Evolutionary conservation across 2,329 filamentous ascomycete genomes (phyloP).

Genomic region (Aspergillus puulaauensis): DNA sequence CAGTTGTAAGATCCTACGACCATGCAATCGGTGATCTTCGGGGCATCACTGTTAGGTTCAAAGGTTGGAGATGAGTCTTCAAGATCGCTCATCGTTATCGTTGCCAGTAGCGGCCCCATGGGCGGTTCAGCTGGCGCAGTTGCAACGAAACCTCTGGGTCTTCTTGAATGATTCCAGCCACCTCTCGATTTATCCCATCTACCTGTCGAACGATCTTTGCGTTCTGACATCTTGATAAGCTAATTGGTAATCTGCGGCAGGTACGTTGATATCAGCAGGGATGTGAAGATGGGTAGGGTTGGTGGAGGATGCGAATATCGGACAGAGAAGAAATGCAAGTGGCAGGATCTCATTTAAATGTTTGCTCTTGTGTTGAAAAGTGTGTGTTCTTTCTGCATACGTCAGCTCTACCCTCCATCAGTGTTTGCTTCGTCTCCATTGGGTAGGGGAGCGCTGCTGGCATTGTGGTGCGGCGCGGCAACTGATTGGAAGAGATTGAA

Average conservation of each 20-base stretch:
- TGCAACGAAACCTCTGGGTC: background rate
- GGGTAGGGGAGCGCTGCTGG: background rate
- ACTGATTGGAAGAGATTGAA: background rate
- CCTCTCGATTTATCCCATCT: background rate
- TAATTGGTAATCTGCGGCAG: background rate
- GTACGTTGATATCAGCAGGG: too few relatives aligned
- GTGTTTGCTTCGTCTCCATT: background rate
- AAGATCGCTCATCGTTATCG: background rate
- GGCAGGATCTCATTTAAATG: background rate
- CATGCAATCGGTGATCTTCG: conserved; percentile 4
- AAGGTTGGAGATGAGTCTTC: background rate
- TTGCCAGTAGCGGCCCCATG: conserved; percentile 5
- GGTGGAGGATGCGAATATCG: background rate
- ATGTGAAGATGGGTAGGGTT: background rate
- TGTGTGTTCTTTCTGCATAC: background rate
- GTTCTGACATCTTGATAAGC: background rate
- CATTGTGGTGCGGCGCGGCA: background rate
- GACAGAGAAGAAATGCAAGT: background rate
- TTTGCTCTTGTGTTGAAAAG: background rate
- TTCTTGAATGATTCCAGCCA: background rate
- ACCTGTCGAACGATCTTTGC: background rate
- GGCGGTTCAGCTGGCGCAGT: background rate
- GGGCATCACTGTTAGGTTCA: background rate
- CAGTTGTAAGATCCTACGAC: conserved; percentile 11
- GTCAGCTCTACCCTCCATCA: background rate